Base-by-base conservation (phyloP, 441 rosid species). In the Pelargonium fulgidum region DNA sequence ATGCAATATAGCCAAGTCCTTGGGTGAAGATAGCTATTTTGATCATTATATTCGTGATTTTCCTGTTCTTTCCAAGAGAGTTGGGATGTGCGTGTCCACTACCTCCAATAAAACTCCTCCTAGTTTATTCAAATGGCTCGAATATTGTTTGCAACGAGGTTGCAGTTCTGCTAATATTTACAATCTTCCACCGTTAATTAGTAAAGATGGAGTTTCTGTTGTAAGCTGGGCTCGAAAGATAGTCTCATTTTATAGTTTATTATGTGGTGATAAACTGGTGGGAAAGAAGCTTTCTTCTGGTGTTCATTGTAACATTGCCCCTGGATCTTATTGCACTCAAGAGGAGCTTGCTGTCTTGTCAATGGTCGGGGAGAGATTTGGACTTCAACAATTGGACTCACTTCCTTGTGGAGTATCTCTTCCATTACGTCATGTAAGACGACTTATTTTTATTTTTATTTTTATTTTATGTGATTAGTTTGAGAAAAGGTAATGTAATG, bases 281-380 rank as follows among this genome's bases (percentile, higher is more conserved):
- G 93, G 91, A 70, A 81, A 79, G 62, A 87, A 82, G 75, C 84
- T 90, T 65, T 83, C 95, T 10, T 83, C 91, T 77, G 97, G 98
- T 76, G 87, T 95, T 69, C 78, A 76, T 78, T 95, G 96, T 79
- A 86, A 85, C 73, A 72, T 90, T 75, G 88, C 96, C 36, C 33
- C 70, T 16, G 99, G 99, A 67, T 92, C 98, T 70, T 87, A 79
- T 77, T 72, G 86, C 80, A 83, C 83, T 50, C 76, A 72, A 69
- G 99, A 90, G 86, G 97, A 95, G 80, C 89, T 90, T 42, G 78
- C 92, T 20, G 82, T 95, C 75, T 81, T 95, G 85, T 96, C 97
- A 75, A 92, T 95, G 99, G 97, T 85, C 54, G 99, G 98, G 70
- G 99, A 95, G 82, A 90, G 78, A 80, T 95, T 95, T 86, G 98